Evolutionary conservation across 192 early-diverging fungal species (phyloP), one percentile per base, ranked within the genome.

Genomic region (Backusella tuberculispora): DNA sequence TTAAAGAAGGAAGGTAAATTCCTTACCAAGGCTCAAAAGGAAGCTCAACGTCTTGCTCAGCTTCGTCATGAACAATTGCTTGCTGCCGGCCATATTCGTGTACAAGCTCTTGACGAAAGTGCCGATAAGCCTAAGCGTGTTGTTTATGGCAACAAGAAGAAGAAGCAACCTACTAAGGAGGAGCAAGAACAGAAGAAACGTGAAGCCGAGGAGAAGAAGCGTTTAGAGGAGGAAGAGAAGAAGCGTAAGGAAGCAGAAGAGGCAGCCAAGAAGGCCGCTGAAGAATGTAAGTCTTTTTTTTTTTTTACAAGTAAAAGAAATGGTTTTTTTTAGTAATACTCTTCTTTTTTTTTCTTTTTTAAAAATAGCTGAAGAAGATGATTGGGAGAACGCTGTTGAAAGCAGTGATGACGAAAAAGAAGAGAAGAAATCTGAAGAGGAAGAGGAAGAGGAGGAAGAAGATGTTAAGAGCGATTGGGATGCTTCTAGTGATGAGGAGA

Each of bases 11-110:
- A 94, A 60, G 97, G 98, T 53, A 96, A 97, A 80, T 90, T 97
- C 66, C 84, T 97, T 77, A 95, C 96, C 41, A 95, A 95, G 81
- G 89, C 93, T n/a, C 95, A 99, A 80, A 96, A 94, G 83, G 90
- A 90, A 69, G 94, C 91, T 56, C 88, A 95, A 77, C 87, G 87
- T 6, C 87, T 83, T 46, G 90, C 89, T 65, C 85, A 93, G 73
- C 80, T 88, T 41, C 89, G 88, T 72, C 87, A 93, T 41, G 86
- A 96, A 74, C 90, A 89, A 34, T 83, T 98, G 84, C 77, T 98
- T 8, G 90, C 90, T 17, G 87, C 94, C 8, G 96, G 96, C 29
- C 71, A 78, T 48, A 84, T 88, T 67, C 92, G 92, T 81, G 86
- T 98, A 43, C 91, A 86, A 46, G 93, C 87, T 74, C 83, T 93